A percentile compares a stretch with the other conserved stretches of the same genome.
Evolutionary conservation across 2,329 filamentous ascomycete genomes (phyloP).

Genomic region (Hypoxylon sp.): DNA sequence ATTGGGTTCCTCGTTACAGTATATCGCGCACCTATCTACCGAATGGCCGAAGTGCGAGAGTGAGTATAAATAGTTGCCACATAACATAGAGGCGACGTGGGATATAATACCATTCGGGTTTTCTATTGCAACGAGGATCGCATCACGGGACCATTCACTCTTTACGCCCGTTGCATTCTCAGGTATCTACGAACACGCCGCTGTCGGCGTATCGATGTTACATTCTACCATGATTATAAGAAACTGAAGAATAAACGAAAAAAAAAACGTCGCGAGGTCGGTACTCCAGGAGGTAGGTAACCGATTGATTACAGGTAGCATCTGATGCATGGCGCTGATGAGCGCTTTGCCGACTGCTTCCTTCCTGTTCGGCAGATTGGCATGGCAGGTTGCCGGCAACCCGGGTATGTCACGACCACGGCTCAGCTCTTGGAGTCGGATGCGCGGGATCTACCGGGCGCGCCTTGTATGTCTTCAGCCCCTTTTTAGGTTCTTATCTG

Average conservation of each 20-base stretch:
- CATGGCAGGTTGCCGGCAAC: conserved; percentile 22
- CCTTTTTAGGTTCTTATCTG: too few species aligned
- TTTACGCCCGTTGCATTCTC: too few species aligned
- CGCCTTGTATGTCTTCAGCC: too few species aligned
- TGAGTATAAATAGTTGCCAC: conserved; percentile 23
- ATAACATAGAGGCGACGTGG: conserved; percentile 6
- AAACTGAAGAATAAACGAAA: too few species aligned
- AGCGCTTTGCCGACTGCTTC: conserved; percentile 19
- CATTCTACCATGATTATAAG: conserved; percentile 13
- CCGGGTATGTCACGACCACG: conserved; percentile 17
- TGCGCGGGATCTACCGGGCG: conserved; percentile 17
- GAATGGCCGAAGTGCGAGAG: conserved; percentile 19
- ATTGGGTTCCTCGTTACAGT: not conserved
- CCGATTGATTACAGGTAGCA: conserved; percentile 6
- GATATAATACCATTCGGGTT: conserved; percentile 11
- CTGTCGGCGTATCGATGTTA: conserved; percentile 18
- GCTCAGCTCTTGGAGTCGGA: conserved; percentile 8
- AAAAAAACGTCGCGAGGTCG: too few species aligned
- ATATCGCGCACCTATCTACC: conserved; percentile 9
- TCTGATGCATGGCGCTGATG: conserved; percentile 6
- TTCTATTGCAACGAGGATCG: conserved; percentile 6
- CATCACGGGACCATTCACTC: conserved; percentile 7
- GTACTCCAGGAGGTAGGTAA: conserved; percentile 7
- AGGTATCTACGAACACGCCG: conserved; percentile 3
- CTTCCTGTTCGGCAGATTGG: conserved; percentile 29